Conservation (phyloP, 139 green algal genomes). For the Coelastrella sp. region DNA sequence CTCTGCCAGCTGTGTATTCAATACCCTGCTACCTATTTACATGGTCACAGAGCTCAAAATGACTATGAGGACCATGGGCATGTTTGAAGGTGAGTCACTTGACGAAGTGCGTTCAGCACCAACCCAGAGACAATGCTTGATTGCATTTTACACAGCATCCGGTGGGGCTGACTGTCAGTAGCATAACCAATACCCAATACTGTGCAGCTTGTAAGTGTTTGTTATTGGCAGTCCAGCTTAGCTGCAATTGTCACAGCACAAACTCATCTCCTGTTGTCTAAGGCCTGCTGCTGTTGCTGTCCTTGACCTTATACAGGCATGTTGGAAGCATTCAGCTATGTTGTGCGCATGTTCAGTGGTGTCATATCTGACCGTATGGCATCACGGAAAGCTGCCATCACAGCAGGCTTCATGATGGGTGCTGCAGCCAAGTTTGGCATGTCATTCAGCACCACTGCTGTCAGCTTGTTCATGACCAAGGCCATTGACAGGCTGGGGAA, state of each 20-base stretch:
- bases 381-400: conserved; percentile 70
- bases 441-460: conserved; percentile 47
- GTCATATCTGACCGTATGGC: conserved; percentile 65
- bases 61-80: conserved; percentile 68
- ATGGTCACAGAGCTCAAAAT: conserved; percentile 74
- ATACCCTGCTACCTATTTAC: conserved; percentile 68
- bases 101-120: too few relatives aligned
- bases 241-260: too few relatives aligned
- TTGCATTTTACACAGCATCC: too few relatives aligned
- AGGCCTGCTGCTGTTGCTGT: too few relatives aligned
- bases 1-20: conserved; percentile 63
- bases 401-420: conserved; percentile 67
- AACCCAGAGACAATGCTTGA: too few relatives aligned
- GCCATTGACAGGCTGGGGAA: conserved; percentile 72
- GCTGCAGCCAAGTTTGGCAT: conserved; percentile 72
- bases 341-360: conserved; percentile 71
- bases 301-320: conserved; percentile 45
- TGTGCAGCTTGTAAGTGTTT: too few relatives aligned
- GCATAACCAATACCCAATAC: too few relatives aligned
- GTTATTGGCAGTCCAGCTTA: too few relatives aligned
- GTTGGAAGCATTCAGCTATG: conserved; percentile 73
- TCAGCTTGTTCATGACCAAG: conserved; percentile 66
- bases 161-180: too few relatives aligned
- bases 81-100: conserved; percentile 69
- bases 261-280: too few relatives aligned